Evolutionary conservation across 2,329 filamentous ascomycete species (phyloP).

Genomic region (Nemania abortiva): DNA sequence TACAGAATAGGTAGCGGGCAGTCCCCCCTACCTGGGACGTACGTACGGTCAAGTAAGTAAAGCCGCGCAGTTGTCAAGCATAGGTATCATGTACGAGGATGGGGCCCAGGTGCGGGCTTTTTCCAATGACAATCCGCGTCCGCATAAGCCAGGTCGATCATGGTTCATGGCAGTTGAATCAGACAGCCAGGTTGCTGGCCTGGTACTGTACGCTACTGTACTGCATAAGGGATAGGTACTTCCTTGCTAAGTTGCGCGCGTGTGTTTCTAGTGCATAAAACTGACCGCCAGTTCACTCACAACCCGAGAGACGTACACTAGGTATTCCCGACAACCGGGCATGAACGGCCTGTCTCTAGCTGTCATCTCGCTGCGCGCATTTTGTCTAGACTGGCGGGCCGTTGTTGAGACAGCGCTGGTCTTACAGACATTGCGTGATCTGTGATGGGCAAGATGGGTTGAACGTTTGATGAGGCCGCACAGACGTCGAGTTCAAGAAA

Average conservation of each 20-base stretch:
- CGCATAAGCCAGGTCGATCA: conserved; percentile 53
- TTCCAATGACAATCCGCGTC: conserved; percentile 38
- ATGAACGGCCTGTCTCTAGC: conserved; percentile 41
- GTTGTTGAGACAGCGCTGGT: conserved; percentile 39
- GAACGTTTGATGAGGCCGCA: conserved; percentile 47
- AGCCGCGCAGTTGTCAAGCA: conserved; percentile 45
- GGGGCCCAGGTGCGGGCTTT: conserved; percentile 43
- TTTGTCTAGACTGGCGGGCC: conserved; percentile 25
- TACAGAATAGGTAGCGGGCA: conserved; percentile 16
- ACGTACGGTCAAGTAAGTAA: conserved; percentile 34
- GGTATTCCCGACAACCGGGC: conserved; percentile 48
- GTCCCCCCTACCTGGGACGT: conserved; percentile 34
- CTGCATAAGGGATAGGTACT: conserved; percentile 44
- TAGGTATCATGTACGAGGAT: conserved; percentile 48
- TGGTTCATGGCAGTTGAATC: conserved; percentile 56
- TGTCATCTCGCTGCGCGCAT: conserved; percentile 36
- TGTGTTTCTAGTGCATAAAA: conserved; percentile 50
- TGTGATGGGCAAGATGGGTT: conserved; percentile 40
- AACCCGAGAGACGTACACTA: conserved; percentile 44
- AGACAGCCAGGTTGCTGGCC: conserved; percentile 46
- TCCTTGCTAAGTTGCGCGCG: conserved; percentile 41
- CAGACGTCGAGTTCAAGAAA: conserved; percentile 50
- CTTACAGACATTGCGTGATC: conserved; percentile 45
- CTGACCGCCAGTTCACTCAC: conserved; percentile 64
- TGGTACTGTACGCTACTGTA: conserved; percentile 27